phyloP scores from a whole-genome alignment of 2,329 filamentous ascomycete genomes.

The Lachnellula occidentalis region DNA sequence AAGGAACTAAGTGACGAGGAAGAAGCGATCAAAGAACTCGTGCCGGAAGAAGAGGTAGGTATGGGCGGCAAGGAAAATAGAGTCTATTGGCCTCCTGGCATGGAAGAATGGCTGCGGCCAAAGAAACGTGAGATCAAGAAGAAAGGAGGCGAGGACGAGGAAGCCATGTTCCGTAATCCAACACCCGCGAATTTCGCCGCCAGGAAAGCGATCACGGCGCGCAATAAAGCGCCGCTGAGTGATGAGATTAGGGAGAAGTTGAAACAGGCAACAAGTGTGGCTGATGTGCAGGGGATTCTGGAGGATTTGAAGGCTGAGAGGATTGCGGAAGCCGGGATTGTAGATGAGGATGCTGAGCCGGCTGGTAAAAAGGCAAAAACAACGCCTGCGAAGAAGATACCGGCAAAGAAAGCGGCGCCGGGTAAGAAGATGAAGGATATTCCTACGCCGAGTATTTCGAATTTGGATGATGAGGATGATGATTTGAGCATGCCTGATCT shows the following conservation, averaged over 20 bases:
- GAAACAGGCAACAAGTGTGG: conserved; percentile 14
- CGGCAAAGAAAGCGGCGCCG: conserved; percentile 13
- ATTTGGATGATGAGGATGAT: conserved; percentile 31
- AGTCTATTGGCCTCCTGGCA: conserved; percentile 86
- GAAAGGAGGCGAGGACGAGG: conserved; percentile 34
- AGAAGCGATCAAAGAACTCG: conserved; percentile 34
- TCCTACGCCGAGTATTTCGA: conserved; percentile 38
- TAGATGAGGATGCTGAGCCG: not conserved
- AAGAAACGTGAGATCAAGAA: conserved; percentile 64
- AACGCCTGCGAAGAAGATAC: conserved; percentile 14
- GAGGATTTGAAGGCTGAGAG: conserved; percentile 18
- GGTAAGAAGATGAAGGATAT: conserved; percentile 30
- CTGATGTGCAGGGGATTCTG: conserved; percentile 25
- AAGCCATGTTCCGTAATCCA: conserved; percentile 27
- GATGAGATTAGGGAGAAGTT: conserved; percentile 20
- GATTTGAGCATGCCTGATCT: conserved; percentile 36
- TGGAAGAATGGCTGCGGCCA: conserved; percentile 85
- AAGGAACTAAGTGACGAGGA: conserved; percentile 32
- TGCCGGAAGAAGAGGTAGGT: conserved; percentile 59
- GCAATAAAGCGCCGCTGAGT: conserved; percentile 16
- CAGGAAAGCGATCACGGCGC: conserved; percentile 18
- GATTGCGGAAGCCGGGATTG: conserved; percentile 2
- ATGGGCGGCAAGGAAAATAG: conserved; percentile 81
- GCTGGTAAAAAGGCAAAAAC: not conserved
- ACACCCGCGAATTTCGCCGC: conserved; percentile 27